Evolutionary conservation across 208 protist species (phyloP), one percentile per base, ranked within the genome.

Genomic region (Trypanosomatidae sp.): DNA sequence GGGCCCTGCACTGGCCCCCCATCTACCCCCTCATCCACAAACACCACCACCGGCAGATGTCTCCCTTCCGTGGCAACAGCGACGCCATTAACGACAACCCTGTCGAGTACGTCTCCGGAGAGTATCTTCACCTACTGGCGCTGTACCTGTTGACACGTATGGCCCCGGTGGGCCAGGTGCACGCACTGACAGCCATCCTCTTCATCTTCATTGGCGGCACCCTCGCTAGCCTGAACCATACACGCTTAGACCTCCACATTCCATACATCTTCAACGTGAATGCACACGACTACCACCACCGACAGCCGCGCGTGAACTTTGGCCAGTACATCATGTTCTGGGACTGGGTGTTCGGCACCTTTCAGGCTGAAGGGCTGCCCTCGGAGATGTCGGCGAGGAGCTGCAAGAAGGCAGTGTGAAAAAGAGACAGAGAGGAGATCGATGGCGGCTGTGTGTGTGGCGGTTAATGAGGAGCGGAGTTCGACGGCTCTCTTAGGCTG

Each of bases 241-340:
- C 95, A 8, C 89, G 95, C 43, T 80, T 92, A n/a, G 82, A 97
- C 73, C 66, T 97, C 36, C 75, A 83, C 68, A 80, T 97, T 2
- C 89, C 87, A 43, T 89, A 92, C 55, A 66, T 97, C 17, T 98
- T 94, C 85, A 91, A 88, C 66, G 91, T 97, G 47, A 84, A 86
- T 39, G 75, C 84, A 41, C 95, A 98, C 74, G 93, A 98, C 78
- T 86, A 90, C 68, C 95, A 98, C 81, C 95, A 98, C 79, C 76
- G 88, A 13, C 80, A 97, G 73, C 89, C 91, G 25, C 89, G 84
- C 43, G 81, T 86, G 50, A 98, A 98, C 83, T 98, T 95, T 73
- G 91, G 93, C 8, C 95, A 98, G 85, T 98, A 97, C 82, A 93
- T 91, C 30, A 97, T 98, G 92, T 71, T 98, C 25, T 98, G 95